Conservation (phyloP, 2,329 filamentous ascomycete species). For the Colletotrichum spaethianum region DNA sequence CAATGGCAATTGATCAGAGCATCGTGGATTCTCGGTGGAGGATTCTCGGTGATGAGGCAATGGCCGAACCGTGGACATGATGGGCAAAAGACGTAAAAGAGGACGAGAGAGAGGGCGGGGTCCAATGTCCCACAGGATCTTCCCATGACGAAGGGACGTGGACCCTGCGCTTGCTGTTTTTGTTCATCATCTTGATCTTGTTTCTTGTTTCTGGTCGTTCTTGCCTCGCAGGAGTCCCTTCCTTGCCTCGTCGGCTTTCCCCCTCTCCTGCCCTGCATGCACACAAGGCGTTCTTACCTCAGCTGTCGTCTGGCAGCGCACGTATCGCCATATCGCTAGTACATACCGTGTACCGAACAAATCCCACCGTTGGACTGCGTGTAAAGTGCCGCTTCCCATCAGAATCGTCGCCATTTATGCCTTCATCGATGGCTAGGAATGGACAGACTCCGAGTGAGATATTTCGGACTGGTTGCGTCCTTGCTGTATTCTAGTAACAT, state of each 20-base stretch:
- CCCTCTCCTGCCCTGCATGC: neutral
- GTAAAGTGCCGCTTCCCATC: neutral
- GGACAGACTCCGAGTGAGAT: conserved; percentile 16
- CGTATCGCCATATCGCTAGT: conserved; percentile 9
- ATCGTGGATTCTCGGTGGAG: conserved; percentile 14
- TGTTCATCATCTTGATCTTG: neutral
- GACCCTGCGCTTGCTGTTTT: conserved; percentile 6
- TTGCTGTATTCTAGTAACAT: neutral
- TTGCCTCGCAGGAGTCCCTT: conserved; percentile 1
- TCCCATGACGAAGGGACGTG: conserved; percentile 14
- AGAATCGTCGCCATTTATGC: neutral
- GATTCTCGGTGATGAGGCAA: conserved; percentile 2
- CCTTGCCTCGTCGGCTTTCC: neutral
- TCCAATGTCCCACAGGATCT: neutral
- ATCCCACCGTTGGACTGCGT: neutral
- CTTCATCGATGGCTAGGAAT: neutral
- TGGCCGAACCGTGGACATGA: neutral
- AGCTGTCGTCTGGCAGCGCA: neutral
- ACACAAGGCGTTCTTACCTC: neutral
- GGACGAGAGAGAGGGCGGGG: neutral
- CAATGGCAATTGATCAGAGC: conserved; percentile 1
- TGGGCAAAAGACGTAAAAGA: conserved; percentile 10
- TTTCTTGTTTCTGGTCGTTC: neutral
- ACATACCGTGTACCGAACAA: neutral
- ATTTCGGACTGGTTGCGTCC: neutral